phyloP scores from a whole-genome alignment of 75 land plant genomes.

The Sequoiadendron giganteum region DNA sequence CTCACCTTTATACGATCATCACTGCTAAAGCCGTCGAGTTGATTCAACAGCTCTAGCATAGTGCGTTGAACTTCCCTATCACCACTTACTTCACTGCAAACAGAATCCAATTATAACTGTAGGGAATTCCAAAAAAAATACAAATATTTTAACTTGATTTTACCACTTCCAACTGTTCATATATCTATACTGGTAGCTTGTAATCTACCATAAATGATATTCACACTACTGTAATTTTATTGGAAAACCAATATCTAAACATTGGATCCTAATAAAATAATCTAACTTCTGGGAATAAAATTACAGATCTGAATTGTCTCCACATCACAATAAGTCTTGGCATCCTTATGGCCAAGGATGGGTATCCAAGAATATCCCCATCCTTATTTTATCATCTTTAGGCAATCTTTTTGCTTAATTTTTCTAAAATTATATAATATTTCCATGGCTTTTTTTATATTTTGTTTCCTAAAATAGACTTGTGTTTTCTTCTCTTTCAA shows the following conservation, averaged over 20 bases:
- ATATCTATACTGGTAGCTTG: not conserved
- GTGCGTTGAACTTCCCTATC: constrained; percentile 97
- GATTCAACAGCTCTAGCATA: constrained; percentile 95
- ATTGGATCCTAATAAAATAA: not conserved
- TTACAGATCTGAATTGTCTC: not conserved
- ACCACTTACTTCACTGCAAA: constrained; percentile 94
- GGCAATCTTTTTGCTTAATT: not conserved
- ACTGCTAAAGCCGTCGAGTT: constrained; percentile 98
- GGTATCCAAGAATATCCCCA: not conserved
- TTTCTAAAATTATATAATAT: not conserved
- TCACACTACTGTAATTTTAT: not conserved
- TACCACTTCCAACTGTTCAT: not conserved
- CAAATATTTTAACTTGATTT: not conserved
- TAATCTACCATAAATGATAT: not conserved
- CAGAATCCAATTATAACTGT: not conserved
- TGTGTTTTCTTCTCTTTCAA: no score
- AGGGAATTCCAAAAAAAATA: not conserved
- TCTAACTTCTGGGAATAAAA: not conserved
- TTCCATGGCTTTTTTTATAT: no score
- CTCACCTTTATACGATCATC: constrained; percentile 94
- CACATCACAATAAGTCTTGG: not conserved
- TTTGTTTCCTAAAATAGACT: no score
- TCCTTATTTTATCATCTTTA: not conserved
- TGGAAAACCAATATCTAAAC: not conserved
- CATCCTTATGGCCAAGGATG: not conserved